Evolutionary conservation across 2,329 filamentous ascomycete species (phyloP).

Genomic region (Paraconiothyrium brasiliense): DNA sequence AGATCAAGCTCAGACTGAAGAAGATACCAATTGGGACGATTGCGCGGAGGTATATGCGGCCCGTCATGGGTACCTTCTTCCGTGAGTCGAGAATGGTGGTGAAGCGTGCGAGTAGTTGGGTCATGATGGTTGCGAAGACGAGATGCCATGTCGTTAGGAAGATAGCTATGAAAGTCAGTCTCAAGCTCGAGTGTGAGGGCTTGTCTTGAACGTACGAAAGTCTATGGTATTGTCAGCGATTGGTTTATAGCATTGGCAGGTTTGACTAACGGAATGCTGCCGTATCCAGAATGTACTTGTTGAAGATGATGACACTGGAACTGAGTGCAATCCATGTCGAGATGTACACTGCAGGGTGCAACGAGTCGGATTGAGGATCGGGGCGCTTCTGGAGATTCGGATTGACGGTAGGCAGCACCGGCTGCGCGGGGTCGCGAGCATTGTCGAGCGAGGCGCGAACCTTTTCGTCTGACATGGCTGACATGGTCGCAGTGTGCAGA

Average conservation of each 20-base stretch:
- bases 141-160: constrained; percentile 92
- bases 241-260: constrained; percentile 6
- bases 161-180: constrained; percentile 65
- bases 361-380: constrained; percentile 65
- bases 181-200: constrained; percentile 19
- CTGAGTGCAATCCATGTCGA: constrained; percentile 89
- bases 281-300: constrained; percentile 96
- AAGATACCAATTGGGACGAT: constrained; percentile 95
- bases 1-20: constrained; percentile 96
- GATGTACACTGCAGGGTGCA: constrained; percentile 90
- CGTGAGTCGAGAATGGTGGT: constrained; percentile 91
- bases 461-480: constrained; percentile 77
- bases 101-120: constrained; percentile 89
- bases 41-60: constrained; percentile 88
- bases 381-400: constrained; percentile 74
- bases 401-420: constrained; percentile 82
- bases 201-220: constrained; percentile 55
- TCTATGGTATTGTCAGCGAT: constrained; percentile 48
- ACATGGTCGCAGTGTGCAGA: constrained; percentile 59
- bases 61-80: constrained; percentile 97
- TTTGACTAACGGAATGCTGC: constrained; percentile 77
- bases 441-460: constrained; percentile 82
- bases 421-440: constrained; percentile 67
- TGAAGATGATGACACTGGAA: constrained; percentile 96
- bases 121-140: constrained; percentile 91